Conservation (phyloP, 2,329 filamentous ascomycete genomes). For the Fusarium luffae region DNA sequence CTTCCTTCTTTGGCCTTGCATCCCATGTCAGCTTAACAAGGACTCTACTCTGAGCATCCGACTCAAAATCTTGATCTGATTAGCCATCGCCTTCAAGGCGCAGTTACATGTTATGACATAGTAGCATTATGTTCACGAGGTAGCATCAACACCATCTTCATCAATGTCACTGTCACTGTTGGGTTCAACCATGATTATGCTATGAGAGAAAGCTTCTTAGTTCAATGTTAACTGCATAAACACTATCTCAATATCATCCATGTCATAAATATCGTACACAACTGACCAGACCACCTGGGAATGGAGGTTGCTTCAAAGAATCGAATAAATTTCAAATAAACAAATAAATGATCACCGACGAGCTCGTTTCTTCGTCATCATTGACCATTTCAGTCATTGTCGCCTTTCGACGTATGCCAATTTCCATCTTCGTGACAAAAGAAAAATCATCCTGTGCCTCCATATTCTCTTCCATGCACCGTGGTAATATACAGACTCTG, state of each 20-base stretch:
- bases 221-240: constrained; percentile 30
- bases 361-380: constrained; percentile 45
- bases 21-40: background rate
- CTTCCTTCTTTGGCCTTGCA: constrained; percentile 20
- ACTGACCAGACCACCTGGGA: constrained; percentile 42
- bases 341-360: constrained; percentile 44
- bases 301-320: constrained; percentile 40
- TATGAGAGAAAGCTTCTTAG: constrained; percentile 21
- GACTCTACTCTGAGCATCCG: background rate
- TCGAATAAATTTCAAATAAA: constrained; percentile 32
- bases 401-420: constrained; percentile 35
- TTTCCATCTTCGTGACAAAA: constrained; percentile 26
- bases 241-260: constrained; percentile 29
- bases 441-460: constrained; percentile 7
- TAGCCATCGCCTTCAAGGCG: constrained; percentile 2
- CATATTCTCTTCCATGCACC: constrained; percentile 30
- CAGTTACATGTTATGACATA: constrained; percentile 12
- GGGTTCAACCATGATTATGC: background rate
- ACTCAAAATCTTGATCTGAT: constrained; percentile 8
- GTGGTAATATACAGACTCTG: constrained; percentile 37
- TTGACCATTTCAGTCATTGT: constrained; percentile 44
- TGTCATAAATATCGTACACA: constrained; percentile 39
- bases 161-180: background rate
- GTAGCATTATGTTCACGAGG: constrained; percentile 14
- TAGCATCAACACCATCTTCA: constrained; percentile 10